Evolutionary conservation across 371 early-diverging fungal genomes (phyloP).

Genomic region (Mucor mucedo): DNA sequence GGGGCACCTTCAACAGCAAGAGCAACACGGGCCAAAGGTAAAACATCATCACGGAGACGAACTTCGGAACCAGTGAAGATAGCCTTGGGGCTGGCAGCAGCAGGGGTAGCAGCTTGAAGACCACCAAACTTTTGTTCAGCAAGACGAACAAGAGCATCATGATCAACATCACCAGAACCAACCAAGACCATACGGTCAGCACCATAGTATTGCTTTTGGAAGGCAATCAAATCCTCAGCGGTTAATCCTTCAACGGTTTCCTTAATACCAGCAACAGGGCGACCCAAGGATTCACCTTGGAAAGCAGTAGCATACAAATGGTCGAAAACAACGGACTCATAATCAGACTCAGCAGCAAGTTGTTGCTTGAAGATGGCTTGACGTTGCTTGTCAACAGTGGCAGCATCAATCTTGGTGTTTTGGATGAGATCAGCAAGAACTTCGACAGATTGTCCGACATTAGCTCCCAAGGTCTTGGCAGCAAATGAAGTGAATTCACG

Average conservation of each 20-base stretch:
- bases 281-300: constrained; percentile 87
- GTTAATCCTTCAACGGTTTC: constrained; percentile 85
- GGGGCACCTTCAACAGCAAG: constrained; percentile 94
- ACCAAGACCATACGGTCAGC: constrained; percentile 93
- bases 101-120: constrained; percentile 46
- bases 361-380: constrained; percentile 90
- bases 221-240: constrained; percentile 79
- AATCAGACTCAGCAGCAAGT: constrained; percentile 87
- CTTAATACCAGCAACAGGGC: constrained; percentile 87
- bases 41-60: constrained; percentile 88
- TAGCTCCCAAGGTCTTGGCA: constrained; percentile 83
- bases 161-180: constrained; percentile 91
- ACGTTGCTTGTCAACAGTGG: constrained; percentile 85
- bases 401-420: constrained; percentile 87
- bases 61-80: constrained; percentile 89
- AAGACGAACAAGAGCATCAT: constrained; percentile 87
- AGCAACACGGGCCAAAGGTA: constrained; percentile 93
- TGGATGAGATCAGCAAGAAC: constrained; percentile 90
- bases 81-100: constrained; percentile 53
- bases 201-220: constrained; percentile 87
- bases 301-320: constrained; percentile 94
- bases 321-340: constrained; percentile 88
- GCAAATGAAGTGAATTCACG: constrained; percentile 96
- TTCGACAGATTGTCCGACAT: constrained; percentile 82
- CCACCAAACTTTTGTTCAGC: constrained; percentile 88